phyloP scores from a whole-genome alignment of 73 alveolate genomes.

The Tetrahymena thermophila region DNA sequence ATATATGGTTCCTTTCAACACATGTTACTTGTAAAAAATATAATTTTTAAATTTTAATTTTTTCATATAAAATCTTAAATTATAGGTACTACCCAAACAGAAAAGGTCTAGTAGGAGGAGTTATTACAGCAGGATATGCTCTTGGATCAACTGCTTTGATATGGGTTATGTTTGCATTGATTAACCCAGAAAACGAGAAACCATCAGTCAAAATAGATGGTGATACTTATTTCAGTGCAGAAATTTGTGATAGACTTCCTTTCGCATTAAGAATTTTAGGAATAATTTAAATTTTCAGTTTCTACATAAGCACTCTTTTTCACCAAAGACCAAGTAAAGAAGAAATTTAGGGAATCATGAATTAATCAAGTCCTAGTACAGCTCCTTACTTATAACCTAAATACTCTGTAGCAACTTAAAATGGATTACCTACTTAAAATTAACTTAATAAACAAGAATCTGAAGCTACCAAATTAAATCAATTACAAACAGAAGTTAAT shows the following conservation, averaged over 20 bases:
- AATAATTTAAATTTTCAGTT: neutral
- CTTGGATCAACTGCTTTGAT: conserved; percentile 44
- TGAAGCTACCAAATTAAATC: neutral
- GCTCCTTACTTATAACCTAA: neutral
- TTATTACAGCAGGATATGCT: conserved; percentile 47
- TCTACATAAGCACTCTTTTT: neutral
- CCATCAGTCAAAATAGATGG: conserved; percentile 21
- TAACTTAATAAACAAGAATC: neutral
- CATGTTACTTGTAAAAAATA: conserved; percentile 1
- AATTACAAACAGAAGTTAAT: neutral
- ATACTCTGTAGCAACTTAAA: neutral
- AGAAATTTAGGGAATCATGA: neutral
- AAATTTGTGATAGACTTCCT: neutral
- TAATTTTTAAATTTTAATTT: neutral
- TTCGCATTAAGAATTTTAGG: neutral
- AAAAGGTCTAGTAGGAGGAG: conserved; percentile 47
- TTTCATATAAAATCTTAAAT: neutral
- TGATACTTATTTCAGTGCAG: neutral
- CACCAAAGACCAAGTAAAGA: neutral
- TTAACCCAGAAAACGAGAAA: conserved; percentile 40
- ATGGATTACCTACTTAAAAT: neutral
- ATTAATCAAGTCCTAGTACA: neutral
- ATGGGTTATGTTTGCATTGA: conserved; percentile 38
- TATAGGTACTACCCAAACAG: conserved; percentile 40
- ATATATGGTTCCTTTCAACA: conserved; percentile 38